phyloP scores from a whole-genome alignment of 2,329 filamentous ascomycete genomes.

The Phyllosticta citriasiana region DNA sequence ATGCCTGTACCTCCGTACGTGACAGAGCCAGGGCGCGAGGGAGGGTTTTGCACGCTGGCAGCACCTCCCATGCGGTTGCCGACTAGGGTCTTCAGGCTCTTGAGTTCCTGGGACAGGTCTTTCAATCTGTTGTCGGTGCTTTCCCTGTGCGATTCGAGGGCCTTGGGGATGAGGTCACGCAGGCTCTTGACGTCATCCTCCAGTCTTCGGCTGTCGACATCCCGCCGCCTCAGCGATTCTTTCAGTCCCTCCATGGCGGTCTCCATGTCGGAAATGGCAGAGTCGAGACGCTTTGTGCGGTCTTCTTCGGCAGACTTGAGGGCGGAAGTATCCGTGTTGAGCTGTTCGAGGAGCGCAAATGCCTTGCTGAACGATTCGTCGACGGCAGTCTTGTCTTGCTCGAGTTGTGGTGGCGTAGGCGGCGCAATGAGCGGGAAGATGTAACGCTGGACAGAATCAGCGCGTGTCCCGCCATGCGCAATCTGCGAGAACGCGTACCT shows the following conservation, averaged over 20 bases:
- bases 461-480: slow-evolving; percentile 12
- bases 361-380: slow-evolving; percentile 90
- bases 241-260: slow-evolving; percentile 73
- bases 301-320: slow-evolving; percentile 81
- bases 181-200: slow-evolving; percentile 77
- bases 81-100: slow-evolving; percentile 84
- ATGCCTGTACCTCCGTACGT: slow-evolving; percentile 18
- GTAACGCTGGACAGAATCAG: slow-evolving; percentile 55
- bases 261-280: slow-evolving; percentile 74
- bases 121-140: slow-evolving; percentile 68
- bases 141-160: slow-evolving; percentile 79
- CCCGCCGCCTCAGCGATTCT: slow-evolving; percentile 66
- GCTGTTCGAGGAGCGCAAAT: slow-evolving; percentile 83
- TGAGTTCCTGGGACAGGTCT: slow-evolving; percentile 79
- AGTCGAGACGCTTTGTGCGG: slow-evolving; percentile 73
- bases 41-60: slow-evolving; percentile 1
- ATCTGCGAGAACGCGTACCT: slow-evolving; percentile 41
- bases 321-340: slow-evolving; percentile 78
- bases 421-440: slow-evolving; percentile 84
- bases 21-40: slow-evolving; percentile 10
- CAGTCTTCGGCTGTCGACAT: slow-evolving; percentile 78
- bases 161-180: slow-evolving; percentile 78
- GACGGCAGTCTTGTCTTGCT: slow-evolving; percentile 86
- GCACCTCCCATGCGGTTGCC: slow-evolving; percentile 44
- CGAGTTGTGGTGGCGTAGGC: slow-evolving; percentile 84